Conservation (phyloP, 139 green algal genomes). For the Limnomonas spitsbergensis region DNA sequence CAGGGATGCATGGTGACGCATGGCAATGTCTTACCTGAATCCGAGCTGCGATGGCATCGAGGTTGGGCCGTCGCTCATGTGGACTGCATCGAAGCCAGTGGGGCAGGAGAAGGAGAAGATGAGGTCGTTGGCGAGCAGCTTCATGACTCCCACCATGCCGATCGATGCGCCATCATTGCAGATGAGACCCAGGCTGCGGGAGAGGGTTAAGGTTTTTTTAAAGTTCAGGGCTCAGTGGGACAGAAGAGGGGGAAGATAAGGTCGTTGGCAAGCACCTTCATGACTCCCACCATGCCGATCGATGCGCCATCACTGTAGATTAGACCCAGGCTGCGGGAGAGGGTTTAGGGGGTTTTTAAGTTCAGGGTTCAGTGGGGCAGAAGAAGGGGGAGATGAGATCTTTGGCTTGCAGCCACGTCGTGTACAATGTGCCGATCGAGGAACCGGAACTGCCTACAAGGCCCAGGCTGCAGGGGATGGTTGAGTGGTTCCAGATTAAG, state of each 20-base stretch:
- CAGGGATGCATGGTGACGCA: too few relatives aligned
- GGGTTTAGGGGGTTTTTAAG: neutral
- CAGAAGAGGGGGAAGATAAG: neutral
- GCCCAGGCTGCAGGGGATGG: too few relatives aligned
- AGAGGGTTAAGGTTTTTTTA: neutral
- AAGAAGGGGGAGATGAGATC: neutral
- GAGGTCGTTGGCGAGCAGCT: neutral
- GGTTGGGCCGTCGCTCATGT: neutral
- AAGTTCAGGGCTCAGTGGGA: neutral
- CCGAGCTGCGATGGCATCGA: neutral
- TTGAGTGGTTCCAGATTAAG: too few relatives aligned
- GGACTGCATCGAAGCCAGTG: neutral
- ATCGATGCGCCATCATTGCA: neutral
- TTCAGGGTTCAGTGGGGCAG: neutral
- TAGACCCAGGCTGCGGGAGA: neutral
- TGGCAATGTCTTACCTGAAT: slow-evolving; percentile 1
- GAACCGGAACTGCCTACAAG: too few relatives aligned
- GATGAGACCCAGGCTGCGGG: neutral
- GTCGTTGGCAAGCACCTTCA: neutral
- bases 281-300: neutral
- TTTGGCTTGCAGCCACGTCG: too few relatives aligned
- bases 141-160: neutral
- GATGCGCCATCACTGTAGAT: neutral
- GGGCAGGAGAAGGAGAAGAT: neutral
- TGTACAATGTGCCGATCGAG: too few relatives aligned